Evolutionary conservation across 2,329 filamentous ascomycete genomes (phyloP), one percentile per base, ranked within the genome.

Genomic region (Botrytis fragariae): DNA sequence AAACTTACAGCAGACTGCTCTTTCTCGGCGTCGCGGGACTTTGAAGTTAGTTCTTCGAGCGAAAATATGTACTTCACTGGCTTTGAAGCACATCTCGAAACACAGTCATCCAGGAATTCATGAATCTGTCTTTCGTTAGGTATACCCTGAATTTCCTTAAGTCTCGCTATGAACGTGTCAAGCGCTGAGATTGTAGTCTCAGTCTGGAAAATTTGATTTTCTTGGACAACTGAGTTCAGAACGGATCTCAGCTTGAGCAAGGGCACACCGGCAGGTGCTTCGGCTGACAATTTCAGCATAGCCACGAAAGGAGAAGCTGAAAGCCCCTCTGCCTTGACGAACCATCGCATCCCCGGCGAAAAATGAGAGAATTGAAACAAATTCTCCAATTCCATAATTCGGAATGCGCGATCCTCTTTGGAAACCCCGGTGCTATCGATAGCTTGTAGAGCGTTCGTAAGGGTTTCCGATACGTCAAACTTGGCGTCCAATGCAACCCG

Each of bases 271-370:
- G 83, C 81, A 32, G 85, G 83, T 5, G 85, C 85, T 39, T 86
- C 84, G 5, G 85, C 84, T 51, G 87, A 84, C 9, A 92, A 84
- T 74, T 86, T 89, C 9, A 95, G 81, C 35, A 95, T 85, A 0
- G 90, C 90, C n/a, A 89, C 88, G 75, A 94, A 93, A 0, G 92
- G 92, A 6, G 92, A 93, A 57, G 88, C 84, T 35, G 80, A 80
- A n/a, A 92, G 84, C 1, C 86, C 86, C 76, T 92, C 88, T 74
- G 84, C 88, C 79, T 93, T 95, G 75, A 92, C 87, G 84, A 96
- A 98, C 95, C 95, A 98, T 75, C 92, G 90, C 90, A 97, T 96
- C 9, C 91, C 91, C 0, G 93, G 90, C 4, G 94, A 97, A 78
- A 91, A 89, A 75, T 90, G 89, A 5, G 95, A 94, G 80, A 98